phyloP scores from a whole-genome alignment of 495 filamentous ascomycete genomes.

The Neurospora pannonica region DNA sequence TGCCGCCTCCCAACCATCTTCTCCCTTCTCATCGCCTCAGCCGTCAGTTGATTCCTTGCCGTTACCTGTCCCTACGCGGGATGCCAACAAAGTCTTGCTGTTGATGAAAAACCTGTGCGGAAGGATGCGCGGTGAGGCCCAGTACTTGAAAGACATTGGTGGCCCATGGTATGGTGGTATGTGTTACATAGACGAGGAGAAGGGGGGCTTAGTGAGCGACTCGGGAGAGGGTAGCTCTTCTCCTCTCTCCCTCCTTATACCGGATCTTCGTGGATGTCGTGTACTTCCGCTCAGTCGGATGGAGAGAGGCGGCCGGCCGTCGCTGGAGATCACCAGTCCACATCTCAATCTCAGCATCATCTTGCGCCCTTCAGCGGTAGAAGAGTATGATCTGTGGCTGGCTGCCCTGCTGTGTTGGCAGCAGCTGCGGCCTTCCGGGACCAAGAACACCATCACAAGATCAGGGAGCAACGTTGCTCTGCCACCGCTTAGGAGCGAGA shows the following conservation, averaged over 20 bases:
- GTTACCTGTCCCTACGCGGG: slow-evolving; percentile 46
- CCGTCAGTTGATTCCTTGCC: slow-evolving; percentile 46
- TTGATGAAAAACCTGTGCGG: slow-evolving; percentile 62
- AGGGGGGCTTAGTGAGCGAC: slow-evolving; percentile 55
- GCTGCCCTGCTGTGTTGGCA: slow-evolving; percentile 93
- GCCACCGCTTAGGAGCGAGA: slow-evolving; percentile 38
- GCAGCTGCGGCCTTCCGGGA: slow-evolving; percentile 55
- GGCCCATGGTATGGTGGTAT: slow-evolving; percentile 51
- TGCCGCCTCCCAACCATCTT: slow-evolving; percentile 36
- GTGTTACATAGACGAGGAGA: slow-evolving; percentile 59
- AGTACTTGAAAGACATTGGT: slow-evolving; percentile 48
- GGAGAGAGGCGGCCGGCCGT: slow-evolving; percentile 37
- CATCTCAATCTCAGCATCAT: slow-evolving; percentile 61
- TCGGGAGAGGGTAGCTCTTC: slow-evolving; percentile 36
- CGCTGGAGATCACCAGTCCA: slow-evolving; percentile 69
- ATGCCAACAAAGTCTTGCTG: slow-evolving; percentile 53
- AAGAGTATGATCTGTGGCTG: slow-evolving; percentile 84
- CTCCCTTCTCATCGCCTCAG: slow-evolving; percentile 34
- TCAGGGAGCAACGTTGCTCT: slow-evolving; percentile 2
- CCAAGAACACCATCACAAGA: slow-evolving; percentile 14
- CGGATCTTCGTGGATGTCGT: slow-evolving; percentile 79
- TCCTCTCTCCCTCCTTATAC: slow-evolving; percentile 47
- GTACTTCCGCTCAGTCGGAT: slow-evolving; percentile 48
- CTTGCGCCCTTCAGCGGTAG: slow-evolving; percentile 60
- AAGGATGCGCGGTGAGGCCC: slow-evolving; percentile 58